Percentiles rank a stretch among this genome's conserved stretches.
phyloP scores from a whole-genome alignment of 352 stramenopile species.

The Sclerospora graminicola region DNA sequence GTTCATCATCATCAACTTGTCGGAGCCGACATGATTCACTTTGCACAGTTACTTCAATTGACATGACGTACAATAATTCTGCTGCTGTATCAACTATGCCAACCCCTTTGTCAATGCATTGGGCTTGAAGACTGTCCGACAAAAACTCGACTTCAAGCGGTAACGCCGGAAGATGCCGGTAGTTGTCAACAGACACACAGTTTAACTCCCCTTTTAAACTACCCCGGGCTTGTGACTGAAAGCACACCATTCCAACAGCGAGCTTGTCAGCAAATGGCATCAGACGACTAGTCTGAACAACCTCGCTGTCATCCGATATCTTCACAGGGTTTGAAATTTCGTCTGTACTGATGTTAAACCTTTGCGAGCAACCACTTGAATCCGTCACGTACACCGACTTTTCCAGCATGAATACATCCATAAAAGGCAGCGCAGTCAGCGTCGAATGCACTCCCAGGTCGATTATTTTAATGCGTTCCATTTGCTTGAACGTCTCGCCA shows the following conservation, averaged over 20 bases:
- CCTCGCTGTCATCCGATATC: background rate
- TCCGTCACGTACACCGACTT: slow-evolving; percentile 26
- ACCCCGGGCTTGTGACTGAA: slow-evolving; percentile 3
- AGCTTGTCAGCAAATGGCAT: slow-evolving; percentile 27
- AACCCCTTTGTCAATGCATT: slow-evolving; percentile 20
- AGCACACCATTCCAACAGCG: slow-evolving; percentile 15
- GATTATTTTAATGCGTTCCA: slow-evolving; percentile 18
- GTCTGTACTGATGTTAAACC: slow-evolving; percentile 29
- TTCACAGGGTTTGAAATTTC: slow-evolving; percentile 27
- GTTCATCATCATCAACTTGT: slow-evolving; percentile 9
- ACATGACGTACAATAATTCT: slow-evolving; percentile 13
- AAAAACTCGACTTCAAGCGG: slow-evolving; percentile 17
- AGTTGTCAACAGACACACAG: slow-evolving; percentile 25
- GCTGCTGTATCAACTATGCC: slow-evolving; percentile 26
- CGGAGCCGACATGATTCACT: slow-evolving; percentile 49
- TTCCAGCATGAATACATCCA: slow-evolving; percentile 14
- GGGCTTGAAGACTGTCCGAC: slow-evolving; percentile 13
- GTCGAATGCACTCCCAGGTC: slow-evolving; percentile 23
- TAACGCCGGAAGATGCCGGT: slow-evolving; percentile 22
- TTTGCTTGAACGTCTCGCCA: slow-evolving; percentile 17
- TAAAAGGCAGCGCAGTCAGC: slow-evolving; percentile 15
- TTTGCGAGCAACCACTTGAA: slow-evolving; percentile 15
- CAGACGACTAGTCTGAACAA: slow-evolving; percentile 1
- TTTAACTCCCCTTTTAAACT: slow-evolving; percentile 12
- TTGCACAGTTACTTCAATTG: slow-evolving; percentile 28